phyloP scores from a whole-genome alignment of 192 early-diverging fungal genomes.

The Jimgerdemannia flammicorona region DNA sequence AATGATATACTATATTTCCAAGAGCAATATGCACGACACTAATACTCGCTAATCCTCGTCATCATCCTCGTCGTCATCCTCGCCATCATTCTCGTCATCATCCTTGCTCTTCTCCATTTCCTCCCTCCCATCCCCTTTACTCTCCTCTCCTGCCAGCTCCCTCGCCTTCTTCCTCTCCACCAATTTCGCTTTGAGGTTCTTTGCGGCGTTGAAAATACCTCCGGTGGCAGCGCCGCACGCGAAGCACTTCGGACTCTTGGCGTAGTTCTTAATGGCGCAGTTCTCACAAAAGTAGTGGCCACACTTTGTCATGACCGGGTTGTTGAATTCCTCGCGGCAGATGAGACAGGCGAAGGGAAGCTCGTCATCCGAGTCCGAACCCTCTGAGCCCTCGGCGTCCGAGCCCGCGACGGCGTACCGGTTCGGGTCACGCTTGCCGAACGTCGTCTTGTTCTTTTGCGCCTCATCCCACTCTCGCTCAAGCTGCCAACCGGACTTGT shows the following conservation, averaged over 20 bases:
- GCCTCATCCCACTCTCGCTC: slow-evolving; percentile 96
- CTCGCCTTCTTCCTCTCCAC: slow-evolving; percentile 48
- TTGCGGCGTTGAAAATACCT: slow-evolving; percentile 83
- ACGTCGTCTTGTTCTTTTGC: slow-evolving; percentile 48
- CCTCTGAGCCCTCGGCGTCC: slow-evolving; percentile 29
- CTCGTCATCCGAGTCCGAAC: slow-evolving; percentile 58
- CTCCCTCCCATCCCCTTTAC: slow-evolving; percentile 25
- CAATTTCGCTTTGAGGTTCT: slow-evolving; percentile 57
- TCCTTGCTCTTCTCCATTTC: slow-evolving; percentile 25
- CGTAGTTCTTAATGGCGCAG: slow-evolving; percentile 84
- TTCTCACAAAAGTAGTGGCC: slow-evolving; percentile 96
- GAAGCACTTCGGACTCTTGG: slow-evolving; percentile 86
- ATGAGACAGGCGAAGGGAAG: slow-evolving; percentile 95
- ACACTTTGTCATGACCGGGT: slow-evolving; percentile 93
- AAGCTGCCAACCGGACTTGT: slow-evolving; percentile 97
- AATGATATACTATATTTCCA: too few relatives aligned
- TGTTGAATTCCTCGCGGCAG: slow-evolving; percentile 83
- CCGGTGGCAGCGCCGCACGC: slow-evolving; percentile 80
- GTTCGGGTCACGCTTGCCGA: slow-evolving; percentile 51
- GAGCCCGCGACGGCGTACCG: slow-evolving; percentile 41
- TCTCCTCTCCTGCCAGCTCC: slow-evolving; percentile 41
- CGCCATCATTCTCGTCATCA: slow-evolving; percentile 27
- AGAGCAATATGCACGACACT: too few relatives aligned
- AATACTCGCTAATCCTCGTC: slow-evolving; percentile 2
- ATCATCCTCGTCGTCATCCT: slow-evolving; percentile 20